Percentiles rank a stretch among this genome's conserved stretches.
Evolutionary conservation across 371 early-diverging fungal genomes (phyloP).

Genomic region (Apophysomyces sp.): DNA sequence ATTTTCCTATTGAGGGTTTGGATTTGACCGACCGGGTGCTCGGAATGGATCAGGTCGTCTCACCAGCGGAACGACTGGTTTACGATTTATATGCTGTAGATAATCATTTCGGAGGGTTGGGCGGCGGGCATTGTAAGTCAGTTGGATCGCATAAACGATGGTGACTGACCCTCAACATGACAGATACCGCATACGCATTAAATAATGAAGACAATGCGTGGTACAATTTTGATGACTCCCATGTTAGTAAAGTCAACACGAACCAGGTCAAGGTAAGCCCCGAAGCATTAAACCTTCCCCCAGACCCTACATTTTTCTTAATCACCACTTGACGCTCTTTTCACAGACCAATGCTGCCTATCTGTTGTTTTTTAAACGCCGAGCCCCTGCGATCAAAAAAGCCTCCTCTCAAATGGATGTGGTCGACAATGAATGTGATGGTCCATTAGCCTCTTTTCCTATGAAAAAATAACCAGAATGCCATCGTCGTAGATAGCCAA

Average conservation of each 20-base stretch:
- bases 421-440: neutral
- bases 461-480: neutral
- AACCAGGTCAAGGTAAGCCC: conserved; percentile 43
- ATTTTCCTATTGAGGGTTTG: conserved; percentile 72
- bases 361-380: conserved; percentile 74
- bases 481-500: neutral
- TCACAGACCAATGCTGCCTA: conserved; percentile 69
- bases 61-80: conserved; percentile 35
- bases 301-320: no score
- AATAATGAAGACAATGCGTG: conserved; percentile 60
- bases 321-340: neutral
- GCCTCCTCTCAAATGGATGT: neutral
- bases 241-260: conserved; percentile 54
- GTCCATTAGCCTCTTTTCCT: neutral
- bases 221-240: conserved; percentile 82
- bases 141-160: neutral
- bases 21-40: conserved; percentile 61
- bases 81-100: conserved; percentile 88
- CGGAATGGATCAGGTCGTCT: conserved; percentile 6
- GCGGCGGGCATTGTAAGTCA: conserved; percentile 49
- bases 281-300: neutral
- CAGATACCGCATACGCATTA: conserved; percentile 80
- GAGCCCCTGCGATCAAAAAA: conserved; percentile 8
- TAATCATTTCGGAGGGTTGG: conserved; percentile 82
- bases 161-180: neutral